phyloP scores from a whole-genome alignment of 495 filamentous ascomycete species.

The Daldinia vernicosa region DNA sequence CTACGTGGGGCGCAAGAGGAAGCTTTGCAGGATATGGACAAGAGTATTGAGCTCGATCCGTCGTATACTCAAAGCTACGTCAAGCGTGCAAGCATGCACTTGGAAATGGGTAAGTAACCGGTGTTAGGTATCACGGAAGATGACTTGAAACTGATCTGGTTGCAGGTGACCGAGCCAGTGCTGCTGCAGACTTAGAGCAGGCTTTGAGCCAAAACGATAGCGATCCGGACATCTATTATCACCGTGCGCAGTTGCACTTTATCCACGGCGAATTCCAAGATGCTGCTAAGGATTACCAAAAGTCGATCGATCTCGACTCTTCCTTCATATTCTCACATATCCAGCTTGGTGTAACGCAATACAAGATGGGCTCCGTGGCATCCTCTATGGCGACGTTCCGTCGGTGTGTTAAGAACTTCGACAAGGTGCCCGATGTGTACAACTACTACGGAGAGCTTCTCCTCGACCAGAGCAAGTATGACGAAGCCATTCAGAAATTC shows the following conservation, averaged over 20 bases:
- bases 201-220: conserved; percentile 85
- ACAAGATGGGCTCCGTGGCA: conserved; percentile 98
- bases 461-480: conserved; percentile 93
- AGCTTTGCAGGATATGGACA: conserved; percentile 84
- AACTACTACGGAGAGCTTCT: conserved; percentile 99
- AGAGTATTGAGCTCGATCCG: conserved; percentile 89
- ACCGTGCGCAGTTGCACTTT: conserved; percentile 98
- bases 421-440: conserved; percentile 95
- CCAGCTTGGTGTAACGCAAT: conserved; percentile 98
- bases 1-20: conserved; percentile 85
- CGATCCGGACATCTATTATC: conserved; percentile 99
- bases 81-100: conserved; percentile 97
- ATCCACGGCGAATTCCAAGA: conserved; percentile 92
- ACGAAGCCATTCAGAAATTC: conserved; percentile 97
- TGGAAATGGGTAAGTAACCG: conserved; percentile 82
- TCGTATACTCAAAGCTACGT: conserved; percentile 94
- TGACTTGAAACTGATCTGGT: conserved; percentile 20
- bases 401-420: conserved; percentile 97
- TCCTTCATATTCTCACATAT: conserved; percentile 99
- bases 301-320: conserved; percentile 94
- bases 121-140: background rate
- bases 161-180: conserved; percentile 83
- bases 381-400: conserved; percentile 99
- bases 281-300: conserved; percentile 98
- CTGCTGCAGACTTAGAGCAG: conserved; percentile 85